Evolutionary conservation across 2,329 filamentous ascomycete genomes (phyloP).

Genomic region (Aspergillus unguis): DNA sequence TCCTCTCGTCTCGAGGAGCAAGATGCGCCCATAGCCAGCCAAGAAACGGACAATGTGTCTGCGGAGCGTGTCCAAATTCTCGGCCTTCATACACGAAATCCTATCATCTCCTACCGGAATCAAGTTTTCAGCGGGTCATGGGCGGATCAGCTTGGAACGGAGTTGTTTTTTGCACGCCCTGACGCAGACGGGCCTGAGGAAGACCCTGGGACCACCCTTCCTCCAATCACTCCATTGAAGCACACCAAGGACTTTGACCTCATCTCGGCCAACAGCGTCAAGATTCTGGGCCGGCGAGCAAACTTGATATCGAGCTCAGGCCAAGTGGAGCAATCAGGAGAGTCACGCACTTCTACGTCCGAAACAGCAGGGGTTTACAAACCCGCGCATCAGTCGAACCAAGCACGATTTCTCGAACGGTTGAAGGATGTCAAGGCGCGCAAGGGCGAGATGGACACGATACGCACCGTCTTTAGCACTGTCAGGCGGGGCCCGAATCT

Average conservation of each 20-base stretch:
- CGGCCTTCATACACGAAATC: constrained; percentile 73
- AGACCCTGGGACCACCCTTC: constrained; percentile 26
- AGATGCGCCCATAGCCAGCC: constrained; percentile 40
- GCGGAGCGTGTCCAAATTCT: constrained; percentile 66
- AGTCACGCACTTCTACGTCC: background rate
- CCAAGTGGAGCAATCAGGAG: constrained; percentile 6
- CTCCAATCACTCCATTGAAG: constrained; percentile 49
- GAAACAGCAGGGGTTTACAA: constrained; percentile 18
- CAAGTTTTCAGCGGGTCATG: constrained; percentile 76
- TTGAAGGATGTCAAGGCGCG: constrained; percentile 63
- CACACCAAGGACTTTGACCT: constrained; percentile 59
- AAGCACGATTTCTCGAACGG: constrained; percentile 60
- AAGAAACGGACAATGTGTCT: constrained; percentile 24
- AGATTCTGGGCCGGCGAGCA: constrained; percentile 66
- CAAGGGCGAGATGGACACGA: constrained; percentile 62
- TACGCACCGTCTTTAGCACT: constrained; percentile 57
- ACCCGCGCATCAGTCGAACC: constrained; percentile 37
- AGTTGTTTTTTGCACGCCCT: constrained; percentile 65
- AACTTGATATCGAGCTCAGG: constrained; percentile 51
- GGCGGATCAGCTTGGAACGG: constrained; percentile 79
- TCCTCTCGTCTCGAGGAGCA: constrained; percentile 24
- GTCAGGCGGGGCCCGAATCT: constrained; percentile 33
- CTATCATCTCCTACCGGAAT: constrained; percentile 75
- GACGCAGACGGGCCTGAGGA: constrained; percentile 27
- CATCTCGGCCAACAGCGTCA: constrained; percentile 66